A percentile compares a stretch with the other conserved stretches of the same genome.
phyloP scores from a whole-genome alignment of 2,329 filamentous ascomycete species.

The Chaetothyriales sp. region DNA sequence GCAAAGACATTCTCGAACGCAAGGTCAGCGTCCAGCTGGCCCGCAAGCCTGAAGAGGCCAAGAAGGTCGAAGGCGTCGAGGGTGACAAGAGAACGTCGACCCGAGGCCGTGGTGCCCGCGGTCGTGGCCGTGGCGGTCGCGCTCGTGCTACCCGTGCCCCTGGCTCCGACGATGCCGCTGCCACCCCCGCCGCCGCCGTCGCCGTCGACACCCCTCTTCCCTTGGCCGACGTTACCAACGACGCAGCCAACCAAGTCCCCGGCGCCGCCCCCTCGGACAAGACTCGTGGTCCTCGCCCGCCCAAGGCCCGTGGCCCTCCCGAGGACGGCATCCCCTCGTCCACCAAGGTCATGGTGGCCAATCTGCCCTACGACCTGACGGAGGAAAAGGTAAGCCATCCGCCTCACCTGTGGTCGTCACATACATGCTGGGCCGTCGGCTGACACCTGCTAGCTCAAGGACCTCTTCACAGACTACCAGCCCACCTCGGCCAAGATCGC shows the following conservation, averaged over 20 bases:
- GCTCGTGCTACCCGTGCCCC: slow-evolving; percentile 55
- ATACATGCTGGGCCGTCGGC: slow-evolving; percentile 4
- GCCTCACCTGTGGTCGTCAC: neutral
- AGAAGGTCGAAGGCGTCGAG: slow-evolving; percentile 59
- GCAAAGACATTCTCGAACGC: slow-evolving; percentile 93
- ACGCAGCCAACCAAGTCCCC: slow-evolving; percentile 26
- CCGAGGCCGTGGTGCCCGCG: slow-evolving; percentile 48
- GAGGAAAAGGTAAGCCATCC: slow-evolving; percentile 70
- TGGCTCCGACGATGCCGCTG: slow-evolving; percentile 29
- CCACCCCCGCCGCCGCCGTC: slow-evolving; percentile 32
- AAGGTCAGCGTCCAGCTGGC: slow-evolving; percentile 99
- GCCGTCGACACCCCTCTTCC: slow-evolving; percentile 35
- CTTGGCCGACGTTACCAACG: slow-evolving; percentile 46
- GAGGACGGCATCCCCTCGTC: slow-evolving; percentile 96
- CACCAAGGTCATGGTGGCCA: slow-evolving; percentile 99
- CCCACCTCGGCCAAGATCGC: slow-evolving; percentile 96
- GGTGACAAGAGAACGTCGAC: slow-evolving; percentile 42
- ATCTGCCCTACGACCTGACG: slow-evolving; percentile 93
- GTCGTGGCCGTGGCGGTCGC: slow-evolving; percentile 51
- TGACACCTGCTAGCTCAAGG: slow-evolving; percentile 60
- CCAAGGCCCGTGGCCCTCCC: slow-evolving; percentile 81
- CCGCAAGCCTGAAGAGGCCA: slow-evolving; percentile 83
- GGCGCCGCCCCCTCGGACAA: slow-evolving; percentile 18
- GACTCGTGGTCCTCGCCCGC: slow-evolving; percentile 40
- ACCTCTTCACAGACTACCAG: slow-evolving; percentile 86